phyloP scores from a whole-genome alignment of 176 grass and related monocot species.

The Luzula sylvatica region DNA sequence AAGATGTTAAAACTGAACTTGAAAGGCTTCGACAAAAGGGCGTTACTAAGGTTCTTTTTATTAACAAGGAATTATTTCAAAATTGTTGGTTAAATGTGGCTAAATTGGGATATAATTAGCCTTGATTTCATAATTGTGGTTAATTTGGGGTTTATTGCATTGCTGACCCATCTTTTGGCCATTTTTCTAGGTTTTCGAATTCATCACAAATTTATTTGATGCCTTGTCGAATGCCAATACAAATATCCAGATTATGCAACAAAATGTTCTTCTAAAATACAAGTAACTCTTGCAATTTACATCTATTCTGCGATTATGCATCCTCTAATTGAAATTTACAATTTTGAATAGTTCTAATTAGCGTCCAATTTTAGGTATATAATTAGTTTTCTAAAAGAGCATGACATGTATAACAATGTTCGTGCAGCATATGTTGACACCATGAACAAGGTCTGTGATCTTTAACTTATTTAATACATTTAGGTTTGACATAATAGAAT shows the following conservation, averaged over 20 bases:
- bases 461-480: neutral
- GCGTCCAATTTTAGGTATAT: slow-evolving; percentile 41
- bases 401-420: slow-evolving; percentile 55
- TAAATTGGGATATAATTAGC: neutral
- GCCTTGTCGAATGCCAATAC: slow-evolving; percentile 73
- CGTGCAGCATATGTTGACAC: slow-evolving; percentile 55
- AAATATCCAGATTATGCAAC: slow-evolving; percentile 93
- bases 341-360: too few relatives aligned
- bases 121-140: neutral
- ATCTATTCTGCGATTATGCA: too few relatives aligned
- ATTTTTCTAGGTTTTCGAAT: slow-evolving; percentile 49
- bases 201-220: slow-evolving; percentile 53
- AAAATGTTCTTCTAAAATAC: slow-evolving; percentile 72
- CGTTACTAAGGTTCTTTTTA: slow-evolving; percentile 43
- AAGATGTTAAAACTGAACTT: slow-evolving; percentile 64
- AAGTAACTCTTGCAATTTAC: slow-evolving; percentile 33
- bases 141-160: neutral
- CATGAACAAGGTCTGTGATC: slow-evolving; percentile 62
- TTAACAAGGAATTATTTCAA: neutral
- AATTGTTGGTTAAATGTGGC: neutral
- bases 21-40: slow-evolving; percentile 64
- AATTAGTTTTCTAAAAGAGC: slow-evolving; percentile 72
- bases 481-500: neutral
- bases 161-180: neutral
- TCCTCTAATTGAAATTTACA: too few relatives aligned